phyloP scores from a whole-genome alignment of 108 stramenopile species.

The Nitzschia inconspicua region DNA sequence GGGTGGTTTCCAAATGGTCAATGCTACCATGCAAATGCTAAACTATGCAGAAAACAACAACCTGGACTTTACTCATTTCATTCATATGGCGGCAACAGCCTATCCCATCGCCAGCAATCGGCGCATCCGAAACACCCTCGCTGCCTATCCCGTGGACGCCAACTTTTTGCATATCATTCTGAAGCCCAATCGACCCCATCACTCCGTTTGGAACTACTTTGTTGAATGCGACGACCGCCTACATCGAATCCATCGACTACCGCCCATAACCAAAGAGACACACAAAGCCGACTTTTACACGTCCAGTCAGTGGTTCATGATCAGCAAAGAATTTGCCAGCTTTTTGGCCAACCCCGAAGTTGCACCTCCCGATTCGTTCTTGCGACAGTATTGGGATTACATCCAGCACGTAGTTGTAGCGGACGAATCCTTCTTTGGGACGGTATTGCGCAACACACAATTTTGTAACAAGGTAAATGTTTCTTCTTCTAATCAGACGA shows the following conservation, averaged over 20 bases:
- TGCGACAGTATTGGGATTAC: conserved; percentile 73
- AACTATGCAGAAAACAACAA: conserved; percentile 45
- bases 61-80: conserved; percentile 73
- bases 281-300: conserved; percentile 79
- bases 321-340: conserved; percentile 86
- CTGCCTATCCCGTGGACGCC: conserved; percentile 79
- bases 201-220: conserved; percentile 86
- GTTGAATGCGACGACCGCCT: conserved; percentile 94
- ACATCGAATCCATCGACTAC: conserved; percentile 89
- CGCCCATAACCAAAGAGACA: conserved; percentile 46
- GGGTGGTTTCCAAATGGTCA: conserved; percentile 94
- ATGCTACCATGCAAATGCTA: conserved; percentile 87
- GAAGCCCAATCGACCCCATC: conserved; percentile 61
- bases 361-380: conserved; percentile 57
- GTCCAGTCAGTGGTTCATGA: conserved; percentile 92
- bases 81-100: conserved; percentile 85
- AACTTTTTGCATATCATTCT: conserved; percentile 80
- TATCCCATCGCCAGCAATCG: conserved; percentile 91
- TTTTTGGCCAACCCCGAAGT: conserved; percentile 71
- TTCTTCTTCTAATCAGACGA: neutral
- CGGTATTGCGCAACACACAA: conserved; percentile 82
- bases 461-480: conserved; percentile 59
- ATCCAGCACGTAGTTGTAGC: conserved; percentile 89
- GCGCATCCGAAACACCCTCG: conserved; percentile 81
- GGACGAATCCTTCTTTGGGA: conserved; percentile 95